Conservation (phyloP, 306 rosid species). For the Medicago lupulina region DNA sequence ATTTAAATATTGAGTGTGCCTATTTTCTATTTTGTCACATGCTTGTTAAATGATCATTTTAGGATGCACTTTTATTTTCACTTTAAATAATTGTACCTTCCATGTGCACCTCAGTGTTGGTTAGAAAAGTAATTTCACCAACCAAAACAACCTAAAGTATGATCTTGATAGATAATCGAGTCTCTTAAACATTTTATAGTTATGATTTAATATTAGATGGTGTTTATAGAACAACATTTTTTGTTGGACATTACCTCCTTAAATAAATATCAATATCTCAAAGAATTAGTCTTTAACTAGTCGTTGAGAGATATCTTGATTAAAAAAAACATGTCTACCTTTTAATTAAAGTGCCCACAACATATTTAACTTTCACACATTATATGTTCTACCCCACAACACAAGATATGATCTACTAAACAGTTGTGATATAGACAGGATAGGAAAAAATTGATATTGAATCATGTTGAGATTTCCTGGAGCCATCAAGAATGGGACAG, state of each 20-base stretch:
- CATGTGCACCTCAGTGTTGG: background rate
- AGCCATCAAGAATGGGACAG: constrained; percentile 13
- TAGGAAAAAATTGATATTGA: background rate
- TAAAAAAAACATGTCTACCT: background rate
- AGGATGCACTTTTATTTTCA: background rate
- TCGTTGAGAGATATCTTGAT: no score
- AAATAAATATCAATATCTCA: background rate
- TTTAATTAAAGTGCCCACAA: background rate
- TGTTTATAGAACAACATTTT: no score
- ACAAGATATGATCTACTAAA: background rate
- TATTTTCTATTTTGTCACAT: constrained; percentile 3
- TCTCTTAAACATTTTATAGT: background rate
- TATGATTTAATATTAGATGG: no score
- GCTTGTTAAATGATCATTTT: background rate
- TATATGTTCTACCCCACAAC: constrained; percentile 12
- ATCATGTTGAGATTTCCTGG: constrained; percentile 32
- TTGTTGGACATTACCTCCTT: background rate
- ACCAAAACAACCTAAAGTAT: background rate
- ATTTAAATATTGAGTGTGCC: background rate
- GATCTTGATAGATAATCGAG: background rate
- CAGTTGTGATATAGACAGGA: background rate
- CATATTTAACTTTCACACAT: background rate
- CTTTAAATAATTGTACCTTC: background rate
- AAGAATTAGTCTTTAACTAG: background rate
- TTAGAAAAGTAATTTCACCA: background rate